Base-by-base conservation (phyloP, 2,329 filamentous ascomycete genomes). In the Calonectria hongkongensis region DNA sequence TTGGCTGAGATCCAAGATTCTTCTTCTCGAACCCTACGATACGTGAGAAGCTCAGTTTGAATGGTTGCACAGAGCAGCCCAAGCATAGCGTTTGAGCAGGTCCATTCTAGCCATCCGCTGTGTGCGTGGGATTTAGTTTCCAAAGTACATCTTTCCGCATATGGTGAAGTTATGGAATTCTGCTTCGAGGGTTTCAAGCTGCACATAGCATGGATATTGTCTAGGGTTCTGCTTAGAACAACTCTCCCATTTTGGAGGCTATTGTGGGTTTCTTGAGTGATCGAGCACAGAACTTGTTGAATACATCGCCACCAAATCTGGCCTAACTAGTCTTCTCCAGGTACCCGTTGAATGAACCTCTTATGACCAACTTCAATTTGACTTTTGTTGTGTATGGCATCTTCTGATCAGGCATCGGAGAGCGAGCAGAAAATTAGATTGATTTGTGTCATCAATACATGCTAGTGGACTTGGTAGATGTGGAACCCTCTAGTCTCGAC, bases 31-130 rank as follows among this genome's bases (percentile, higher is more conserved):
- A 68, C 0, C 28, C 71, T 70, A 0, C 75, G 75, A 8, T 77
- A 76, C 0, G 74, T 76, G 1, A 77, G 69, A 0, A 75, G 4
- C 50, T 77, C 74, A 0, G 64, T 54, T 33, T 77, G 74, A 8
- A 77, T 64, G 0, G 71, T 33, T 13, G 73, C 73, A 73, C 73
- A 74, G 9, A 76, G 65, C 15, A 67, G 45, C 0, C 74, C 74
- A 0, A 56, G 54, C 30, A 18, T 27, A n/a, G 51, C 33, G n/a
- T 21, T 33, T 2, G 9, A 41, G 10, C 70, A 74, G 27, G 67
- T 66, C 9, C 50, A 36, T 9, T 50, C 2, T 1, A 65, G 51
- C 60, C 65, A 70, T 15, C 8, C 1, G 21, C n/a, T 6, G 15
- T 70, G 63, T 1, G 25, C n/a, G n/a, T 60, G 5, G 15, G 13